phyloP scores from a whole-genome alignment of 2,329 filamentous ascomycete species.

The Rhinocladiella similis region DNA sequence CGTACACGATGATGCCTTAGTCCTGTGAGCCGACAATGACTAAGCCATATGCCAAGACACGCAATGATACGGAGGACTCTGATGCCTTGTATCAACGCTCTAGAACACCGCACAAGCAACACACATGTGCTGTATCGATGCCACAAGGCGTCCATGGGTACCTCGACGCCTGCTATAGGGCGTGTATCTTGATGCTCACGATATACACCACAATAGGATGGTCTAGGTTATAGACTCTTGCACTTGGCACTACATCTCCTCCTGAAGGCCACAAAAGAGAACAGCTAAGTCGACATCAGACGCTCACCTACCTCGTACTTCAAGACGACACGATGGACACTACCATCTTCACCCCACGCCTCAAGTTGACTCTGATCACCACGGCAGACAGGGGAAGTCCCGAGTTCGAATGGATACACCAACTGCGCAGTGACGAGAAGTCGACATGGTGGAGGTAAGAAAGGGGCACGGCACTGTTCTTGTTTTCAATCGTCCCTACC shows the following conservation, averaged over 20 bases:
- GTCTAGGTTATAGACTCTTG: too few relatives aligned
- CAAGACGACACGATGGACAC: slow-evolving; percentile 22
- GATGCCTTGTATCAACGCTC: neutral
- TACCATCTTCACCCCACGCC: slow-evolving; percentile 32
- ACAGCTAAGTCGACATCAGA: too few relatives aligned
- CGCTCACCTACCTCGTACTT: too few relatives aligned
- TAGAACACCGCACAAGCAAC: too few relatives aligned
- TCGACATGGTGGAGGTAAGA: slow-evolving; percentile 36
- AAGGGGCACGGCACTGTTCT: neutral
- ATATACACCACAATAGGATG: too few relatives aligned
- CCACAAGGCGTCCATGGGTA: too few relatives aligned
- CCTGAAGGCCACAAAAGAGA: too few relatives aligned
- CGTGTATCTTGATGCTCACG: too few relatives aligned
- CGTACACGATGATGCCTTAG: too few relatives aligned
- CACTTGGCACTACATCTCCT: too few relatives aligned
- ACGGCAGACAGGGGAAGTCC: slow-evolving; percentile 33
- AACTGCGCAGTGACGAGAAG: slow-evolving; percentile 34
- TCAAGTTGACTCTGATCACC: slow-evolving; percentile 35
- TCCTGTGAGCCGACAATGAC: neutral
- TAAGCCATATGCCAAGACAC: neutral
- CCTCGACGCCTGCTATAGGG: too few relatives aligned
- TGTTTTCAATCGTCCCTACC: neutral
- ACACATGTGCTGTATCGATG: too few relatives aligned
- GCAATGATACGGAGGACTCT: neutral
- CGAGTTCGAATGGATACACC: slow-evolving; percentile 38